These are phyloP conservation scores for Przewalskia tangutica DNA, from an alignment of 257 asterid genomes.

Conservation along the genomic window DNA sequence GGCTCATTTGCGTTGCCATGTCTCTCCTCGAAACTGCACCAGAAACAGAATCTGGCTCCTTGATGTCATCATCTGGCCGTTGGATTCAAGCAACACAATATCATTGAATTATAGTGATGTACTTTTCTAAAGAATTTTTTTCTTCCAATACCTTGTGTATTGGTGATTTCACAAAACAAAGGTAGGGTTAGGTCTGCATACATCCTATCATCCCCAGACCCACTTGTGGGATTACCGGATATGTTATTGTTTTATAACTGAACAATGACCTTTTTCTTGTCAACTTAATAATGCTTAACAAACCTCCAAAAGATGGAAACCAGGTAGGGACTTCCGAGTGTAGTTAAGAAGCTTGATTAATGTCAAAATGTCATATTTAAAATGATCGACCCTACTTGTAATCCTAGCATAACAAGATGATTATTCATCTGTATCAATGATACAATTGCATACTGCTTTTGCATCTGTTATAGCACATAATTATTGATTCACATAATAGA, in stretches of 20 bases:
- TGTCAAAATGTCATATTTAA: background rate
- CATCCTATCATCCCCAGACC: no score
- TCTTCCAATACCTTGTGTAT: background rate
- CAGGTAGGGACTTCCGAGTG: background rate
- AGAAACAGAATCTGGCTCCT: conserved; percentile 34
- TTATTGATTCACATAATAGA: background rate
- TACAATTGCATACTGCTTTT: background rate
- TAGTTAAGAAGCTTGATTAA: background rate
- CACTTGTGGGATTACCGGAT: no score
- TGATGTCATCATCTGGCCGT: conserved; percentile 30
- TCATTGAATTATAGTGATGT: background rate
- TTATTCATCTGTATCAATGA: background rate
- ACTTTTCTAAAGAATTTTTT: background rate
- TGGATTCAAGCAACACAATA: background rate
- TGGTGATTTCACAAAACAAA: background rate
- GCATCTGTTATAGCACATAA: background rate
- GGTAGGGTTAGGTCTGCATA: no score
- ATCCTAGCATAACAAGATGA: background rate
- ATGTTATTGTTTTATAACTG: background rate
- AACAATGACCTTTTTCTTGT: background rate
- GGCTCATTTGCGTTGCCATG: conserved; percentile 94
- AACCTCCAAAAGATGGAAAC: background rate
- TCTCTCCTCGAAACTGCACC: conserved; percentile 47
- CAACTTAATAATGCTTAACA: background rate
- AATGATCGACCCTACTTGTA: background rate